Base-by-base conservation (phyloP, 1,284 basidiomycete species). In the Stygiomarasmius scandens region DNA sequence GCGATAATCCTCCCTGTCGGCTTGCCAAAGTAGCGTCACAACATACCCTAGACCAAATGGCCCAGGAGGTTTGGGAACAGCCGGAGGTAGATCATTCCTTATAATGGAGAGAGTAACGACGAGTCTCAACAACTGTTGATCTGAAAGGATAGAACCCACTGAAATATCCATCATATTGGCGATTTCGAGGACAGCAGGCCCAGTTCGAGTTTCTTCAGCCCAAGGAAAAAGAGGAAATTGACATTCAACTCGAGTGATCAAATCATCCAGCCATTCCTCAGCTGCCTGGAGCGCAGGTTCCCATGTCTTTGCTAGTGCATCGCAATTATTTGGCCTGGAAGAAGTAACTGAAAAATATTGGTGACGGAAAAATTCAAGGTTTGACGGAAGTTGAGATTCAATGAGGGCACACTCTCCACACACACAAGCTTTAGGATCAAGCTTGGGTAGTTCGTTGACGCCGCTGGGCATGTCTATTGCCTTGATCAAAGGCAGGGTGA, bases 1-100 rank as follows among this genome's bases (percentile, higher is more conserved):
- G n/a, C 41, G 32, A 58, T 58, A 52, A 16, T 58, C 56, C 27
- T 58, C 56, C 20, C 56, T 24, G 38, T 58, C 56, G 11, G 51
- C 24, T 24, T 50, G 36, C 50, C 56, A 49, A 19, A 50, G 56
- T 34, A 58, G 2, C 4, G 25, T 14, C 14, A 43, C 51, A 48
- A 58, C n/a, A 44, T 53, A 58, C 20, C 56, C 56, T 38, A 58
- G 22, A 6, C 50, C 56, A 46, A 41, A 53, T 22, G 27, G 56
- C 8, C 51, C 56, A 16, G 51, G 27, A 11, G 44, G 23, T 38
- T 52, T 58, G 12, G 56, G 51, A 24, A 54, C 16, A 24, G 51
- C 43, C 8, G 44, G 44, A 25, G 50, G 43, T 16, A 38, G 1
- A 23, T 52, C 50, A 32, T 53, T 51, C 2, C 1, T 32, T 5